Percentiles rank a stretch among this genome's conserved stretches.
phyloP scores from a whole-genome alignment of 164 flowering plant species.

The Macadamia integrifolia region DNA sequence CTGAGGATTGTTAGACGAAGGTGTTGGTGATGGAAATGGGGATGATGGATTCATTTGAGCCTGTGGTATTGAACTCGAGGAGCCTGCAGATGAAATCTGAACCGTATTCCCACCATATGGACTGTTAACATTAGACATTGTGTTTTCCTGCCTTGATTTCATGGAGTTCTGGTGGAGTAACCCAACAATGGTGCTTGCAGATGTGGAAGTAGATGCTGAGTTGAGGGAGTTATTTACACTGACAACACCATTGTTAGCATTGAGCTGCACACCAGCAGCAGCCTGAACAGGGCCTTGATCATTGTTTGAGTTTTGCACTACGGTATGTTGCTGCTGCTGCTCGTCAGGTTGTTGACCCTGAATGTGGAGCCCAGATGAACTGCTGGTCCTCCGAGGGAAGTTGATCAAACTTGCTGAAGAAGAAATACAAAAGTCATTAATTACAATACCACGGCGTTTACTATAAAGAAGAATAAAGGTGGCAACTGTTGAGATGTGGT shows the following conservation, averaged over 20 bases:
- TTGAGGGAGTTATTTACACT: slow-evolving; percentile 46
- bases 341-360: slow-evolving; percentile 59
- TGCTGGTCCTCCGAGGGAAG: slow-evolving; percentile 63
- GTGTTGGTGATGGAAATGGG: slow-evolving; percentile 73
- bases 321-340: slow-evolving; percentile 34
- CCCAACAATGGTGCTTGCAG: slow-evolving; percentile 53
- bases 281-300: slow-evolving; percentile 42
- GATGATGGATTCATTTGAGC: slow-evolving; percentile 52
- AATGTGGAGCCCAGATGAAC: slow-evolving; percentile 43
- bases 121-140: slow-evolving; percentile 48
- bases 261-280: slow-evolving; percentile 32
- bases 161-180: slow-evolving; percentile 86
- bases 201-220: slow-evolving; percentile 34
- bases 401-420: slow-evolving; percentile 83
- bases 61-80: slow-evolving; percentile 52
- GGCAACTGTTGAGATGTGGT: too few species aligned
- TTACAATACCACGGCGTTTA: not conserved
- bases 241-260: slow-evolving; percentile 42
- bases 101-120: slow-evolving; percentile 55
- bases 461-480: too few species aligned
- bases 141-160: slow-evolving; percentile 67
- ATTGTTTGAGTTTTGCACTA: slow-evolving; percentile 40
- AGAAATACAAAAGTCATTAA: slow-evolving; percentile 6
- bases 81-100: slow-evolving; percentile 73
- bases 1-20: slow-evolving; percentile 68